A percentile compares a stretch with the other conserved stretches of the same genome.
Conservation (phyloP, 805 yeast genomes). For the Suhomyces xylopsoci region DNA sequence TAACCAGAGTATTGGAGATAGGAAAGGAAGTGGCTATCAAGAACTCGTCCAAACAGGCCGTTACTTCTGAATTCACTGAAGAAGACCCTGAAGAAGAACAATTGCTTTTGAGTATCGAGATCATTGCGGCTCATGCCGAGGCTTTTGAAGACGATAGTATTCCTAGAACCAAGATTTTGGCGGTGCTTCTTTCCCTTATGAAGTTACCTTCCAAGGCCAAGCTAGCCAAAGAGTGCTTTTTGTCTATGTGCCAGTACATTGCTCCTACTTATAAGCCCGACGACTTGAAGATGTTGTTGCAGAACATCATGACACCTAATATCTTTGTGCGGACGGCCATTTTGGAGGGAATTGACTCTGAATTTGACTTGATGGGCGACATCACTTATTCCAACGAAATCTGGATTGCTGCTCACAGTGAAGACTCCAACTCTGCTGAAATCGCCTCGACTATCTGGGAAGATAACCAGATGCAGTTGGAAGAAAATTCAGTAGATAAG, state of each 20-base stretch:
- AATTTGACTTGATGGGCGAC: constrained; percentile 58
- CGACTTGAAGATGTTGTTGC: constrained; percentile 60
- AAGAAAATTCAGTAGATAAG: constrained; percentile 40
- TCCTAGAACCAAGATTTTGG: constrained; percentile 66
- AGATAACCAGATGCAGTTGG: constrained; percentile 60
- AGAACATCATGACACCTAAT: constrained; percentile 57
- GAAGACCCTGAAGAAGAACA: constrained; percentile 91
- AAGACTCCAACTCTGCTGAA: constrained; percentile 56
- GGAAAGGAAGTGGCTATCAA: constrained; percentile 58
- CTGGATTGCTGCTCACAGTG: constrained; percentile 77
- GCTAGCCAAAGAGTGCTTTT: constrained; percentile 77
- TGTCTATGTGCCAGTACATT: constrained; percentile 72
- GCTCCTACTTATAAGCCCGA: constrained; percentile 54
- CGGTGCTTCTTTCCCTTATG: constrained; percentile 63
- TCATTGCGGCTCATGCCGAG: constrained; percentile 66
- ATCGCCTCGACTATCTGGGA: constrained; percentile 83
- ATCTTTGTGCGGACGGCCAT: constrained; percentile 74
- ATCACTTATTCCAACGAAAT: constrained; percentile 58
- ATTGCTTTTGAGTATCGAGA: constrained; percentile 69
- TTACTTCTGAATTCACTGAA: constrained; percentile 68
- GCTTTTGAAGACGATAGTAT: constrained; percentile 62
- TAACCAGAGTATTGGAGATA: constrained; percentile 62
- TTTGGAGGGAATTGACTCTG: constrained; percentile 82
- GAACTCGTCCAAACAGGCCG: constrained; percentile 47
- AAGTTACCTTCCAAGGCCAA: constrained; percentile 75